A percentile compares a stretch with the other conserved stretches of the same genome.
Evolutionary conservation across 1,284 basidiomycete species (phyloP).

Genomic region (Blastosporella zonata): DNA sequence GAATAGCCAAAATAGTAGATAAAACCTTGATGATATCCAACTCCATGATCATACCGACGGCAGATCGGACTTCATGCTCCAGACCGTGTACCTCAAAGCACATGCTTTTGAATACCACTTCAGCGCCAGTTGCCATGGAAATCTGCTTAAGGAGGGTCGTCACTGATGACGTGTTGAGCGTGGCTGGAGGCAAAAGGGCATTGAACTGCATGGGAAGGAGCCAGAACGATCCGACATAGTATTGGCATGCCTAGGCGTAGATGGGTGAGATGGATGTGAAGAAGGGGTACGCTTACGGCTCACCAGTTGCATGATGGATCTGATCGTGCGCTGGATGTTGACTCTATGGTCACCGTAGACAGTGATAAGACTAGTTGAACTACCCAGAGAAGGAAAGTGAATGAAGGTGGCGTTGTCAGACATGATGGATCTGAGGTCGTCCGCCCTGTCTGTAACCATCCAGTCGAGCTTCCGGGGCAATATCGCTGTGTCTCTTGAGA

Average conservation of each 20-base stretch:
- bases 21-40: constrained; percentile 85
- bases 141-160: constrained; percentile 86
- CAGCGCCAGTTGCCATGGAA: constrained; percentile 85
- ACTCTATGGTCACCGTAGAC: constrained; percentile 95
- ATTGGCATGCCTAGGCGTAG: constrained; percentile 78
- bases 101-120: constrained; percentile 96
- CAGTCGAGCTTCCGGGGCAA: constrained; percentile 97
- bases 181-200: constrained; percentile 79
- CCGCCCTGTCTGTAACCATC: constrained; percentile 92
- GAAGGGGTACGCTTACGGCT: constrained; percentile 31
- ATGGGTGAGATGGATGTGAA: constrained; percentile 13
- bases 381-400: constrained; percentile 89
- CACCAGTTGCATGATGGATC: constrained; percentile 94
- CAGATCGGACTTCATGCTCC: constrained; percentile 87
- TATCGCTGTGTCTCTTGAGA: constrained; percentile 91
- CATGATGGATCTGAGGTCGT: constrained; percentile 91
- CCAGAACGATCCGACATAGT: constrained; percentile 96
- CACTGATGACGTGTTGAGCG: constrained; percentile 82
- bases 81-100: constrained; percentile 98
- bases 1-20: constrained; percentile 7
- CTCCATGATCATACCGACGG: constrained; percentile 85
- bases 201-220: constrained; percentile 93
- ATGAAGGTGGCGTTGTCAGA: constrained; percentile 96
- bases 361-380: constrained; percentile 87
- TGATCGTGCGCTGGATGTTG: constrained; percentile 93